Conservation (phyloP, 805 yeast species). For the Candida wancherniae region DNA sequence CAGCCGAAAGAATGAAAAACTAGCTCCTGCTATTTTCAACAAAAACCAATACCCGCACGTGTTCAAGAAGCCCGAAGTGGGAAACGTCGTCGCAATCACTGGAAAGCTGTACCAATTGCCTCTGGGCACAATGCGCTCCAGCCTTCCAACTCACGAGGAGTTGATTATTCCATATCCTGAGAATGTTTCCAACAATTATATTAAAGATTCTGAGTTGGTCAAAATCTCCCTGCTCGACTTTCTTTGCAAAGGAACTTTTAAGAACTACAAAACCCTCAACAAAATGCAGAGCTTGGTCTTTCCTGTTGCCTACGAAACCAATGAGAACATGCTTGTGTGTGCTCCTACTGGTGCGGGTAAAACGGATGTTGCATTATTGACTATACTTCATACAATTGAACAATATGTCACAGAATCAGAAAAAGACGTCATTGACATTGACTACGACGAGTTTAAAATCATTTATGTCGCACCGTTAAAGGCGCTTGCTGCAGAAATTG, state of each 20-base stretch:
- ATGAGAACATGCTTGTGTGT: constrained; percentile 69
- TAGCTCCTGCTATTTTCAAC: constrained; percentile 40
- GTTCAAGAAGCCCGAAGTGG: constrained; percentile 57
- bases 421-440: constrained; percentile 54
- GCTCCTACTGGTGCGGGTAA: constrained; percentile 23
- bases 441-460: constrained; percentile 81
- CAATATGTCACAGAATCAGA: constrained; percentile 56
- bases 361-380: constrained; percentile 19
- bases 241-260: constrained; percentile 80
- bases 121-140: constrained; percentile 65
- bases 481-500: constrained; percentile 95
- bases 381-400: constrained; percentile 56
- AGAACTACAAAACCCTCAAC: constrained; percentile 70
- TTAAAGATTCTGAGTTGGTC: constrained; percentile 45
- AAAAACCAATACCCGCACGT: constrained; percentile 78
- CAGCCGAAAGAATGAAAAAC: constrained; percentile 43
- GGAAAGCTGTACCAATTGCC: constrained; percentile 83
- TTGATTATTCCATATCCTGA: constrained; percentile 75
- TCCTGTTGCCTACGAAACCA: constrained; percentile 88
- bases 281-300: constrained; percentile 86
- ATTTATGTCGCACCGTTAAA: constrained; percentile 91
- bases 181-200: constrained; percentile 40
- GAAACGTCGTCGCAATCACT: constrained; percentile 60
- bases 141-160: constrained; percentile 68
- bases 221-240: constrained; percentile 62